Evolutionary conservation across 2,329 filamentous ascomycete genomes (phyloP), one percentile per base, ranked within the genome.

Genomic region (Sporothrix euskadiensis): DNA sequence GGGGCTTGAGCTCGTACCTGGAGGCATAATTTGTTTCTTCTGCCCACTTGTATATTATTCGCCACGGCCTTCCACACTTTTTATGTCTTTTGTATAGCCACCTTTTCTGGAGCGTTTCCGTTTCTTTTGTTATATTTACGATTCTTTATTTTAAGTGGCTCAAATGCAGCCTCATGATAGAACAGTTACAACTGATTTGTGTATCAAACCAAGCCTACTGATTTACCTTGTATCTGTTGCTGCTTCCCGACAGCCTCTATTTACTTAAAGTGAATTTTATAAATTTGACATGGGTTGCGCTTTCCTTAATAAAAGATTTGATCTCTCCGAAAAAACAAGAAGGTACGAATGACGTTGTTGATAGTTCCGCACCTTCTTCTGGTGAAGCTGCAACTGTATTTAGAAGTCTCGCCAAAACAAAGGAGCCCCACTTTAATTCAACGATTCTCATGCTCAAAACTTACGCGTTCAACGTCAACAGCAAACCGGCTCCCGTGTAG

Each of bases 1-100:
- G 89, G 89, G 85, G 83, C 5, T 75, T 89, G 26, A 86, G 88
- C 4, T 88, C 88, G 1, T 87, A 86, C 71, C 73, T 90, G 47
- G 87, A 82, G 71, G 75, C 56, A 12, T 76, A 69, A 74, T 54
- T 3, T 14, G 16, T n/a, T 52, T 22, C 9, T 22, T 39, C 7
- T 39, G 6, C 4, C 30, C 16, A 22, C 12, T 39, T 56, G 47
- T 54, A 39, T 5, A 8, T 41, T 39, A 9, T 63, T 32, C 39
- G 10, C 16, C 7, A 14, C 9, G 9, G 5, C 61, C 39, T 19
- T 66, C 14, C 30, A 4, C 2, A 30, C 47, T 30, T 6, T 19
- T 30, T 19, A 4, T 59, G 22, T 2, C 16, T 44, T 44, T 65
- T 61, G 61, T 65, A 65, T 65, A 44, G 39, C 35, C 59, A n/a